Evolutionary conservation across 257 asterid genomes (phyloP), one percentile per base, ranked within the genome.

Genomic region (Solanum pimpinellifolium): DNA sequence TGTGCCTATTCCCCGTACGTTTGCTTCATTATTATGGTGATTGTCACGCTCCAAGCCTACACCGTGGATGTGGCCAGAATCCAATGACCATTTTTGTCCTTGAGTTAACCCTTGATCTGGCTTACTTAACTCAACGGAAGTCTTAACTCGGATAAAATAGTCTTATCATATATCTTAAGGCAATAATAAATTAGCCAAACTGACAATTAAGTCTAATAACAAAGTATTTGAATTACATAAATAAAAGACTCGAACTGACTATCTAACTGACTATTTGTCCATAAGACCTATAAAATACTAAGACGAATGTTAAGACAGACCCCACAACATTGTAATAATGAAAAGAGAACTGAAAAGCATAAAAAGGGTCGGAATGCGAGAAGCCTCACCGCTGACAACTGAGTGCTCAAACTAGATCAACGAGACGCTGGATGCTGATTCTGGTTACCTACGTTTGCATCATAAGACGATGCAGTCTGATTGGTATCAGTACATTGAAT

Each of bases 361-460:
- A 35, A 35, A 52, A 52, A 2, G 62, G 62, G 10, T 4, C 1
- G n/a, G 2, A 52, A 52, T 35, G 23, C 11, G 20, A 52, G 4
- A 4, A 52, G 62, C 10, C n/a, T 16, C 62, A 18, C 10, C 11
- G 18, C 39, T 35, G 7, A 52, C 23, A 52, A 18, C n/a, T 18
- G 4, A 52, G 20, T 35, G n/a, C 62, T 52, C 4, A 52, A 52
- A 52, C n/a, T 52, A 18, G n/a, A 52, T 52, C 10, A 52, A 52
- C 4, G 0, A 18, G 18, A n/a, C 1, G 4, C 0, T 52, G n/a
- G 10, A 18, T 52, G 10, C 0, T 52, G n/a, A 16, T 52, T 11
- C n/a, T 52, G 20, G 62, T 7, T 52, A 52, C n/a, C 1, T 52
- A 4, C 20, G 7, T 52, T 0, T 52, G 1, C n/a, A 52, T 52